A percentile compares a stretch with the other conserved stretches of the same genome.
These are phyloP conservation scores for Sphaceloma murrayae DNA, from an alignment of 2,329 filamentous ascomycete genomes.

Conservation along the genomic window DNA sequence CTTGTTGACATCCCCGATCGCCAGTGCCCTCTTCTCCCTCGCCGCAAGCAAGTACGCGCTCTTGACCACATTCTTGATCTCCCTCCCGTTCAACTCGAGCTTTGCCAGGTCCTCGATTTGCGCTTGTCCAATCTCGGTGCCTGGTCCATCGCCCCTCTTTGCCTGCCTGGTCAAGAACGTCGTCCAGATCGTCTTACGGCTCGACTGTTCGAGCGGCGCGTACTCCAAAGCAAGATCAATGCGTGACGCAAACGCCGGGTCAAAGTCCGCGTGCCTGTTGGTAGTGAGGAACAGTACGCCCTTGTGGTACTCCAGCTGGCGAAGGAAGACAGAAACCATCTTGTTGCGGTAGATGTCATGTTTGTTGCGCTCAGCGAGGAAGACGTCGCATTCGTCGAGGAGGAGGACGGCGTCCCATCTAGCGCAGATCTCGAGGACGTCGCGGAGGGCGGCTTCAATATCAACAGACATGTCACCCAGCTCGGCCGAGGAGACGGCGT, in stretches of 20 bases:
- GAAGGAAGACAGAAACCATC: slow-evolving; percentile 77
- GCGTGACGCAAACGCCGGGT: not conserved
- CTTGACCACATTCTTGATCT: slow-evolving; percentile 17
- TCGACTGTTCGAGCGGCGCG: not conserved
- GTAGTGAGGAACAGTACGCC: slow-evolving; percentile 85
- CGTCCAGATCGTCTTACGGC: not conserved
- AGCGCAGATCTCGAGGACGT: slow-evolving; percentile 72
- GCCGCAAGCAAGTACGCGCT: slow-evolving; percentile 8
- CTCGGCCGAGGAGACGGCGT: not conserved
- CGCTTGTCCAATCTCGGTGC: too few relatives aligned
- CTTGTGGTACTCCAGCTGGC: slow-evolving; percentile 72
- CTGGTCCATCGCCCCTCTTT: too few relatives aligned
- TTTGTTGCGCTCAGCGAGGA: slow-evolving; percentile 72
- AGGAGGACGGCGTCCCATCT: slow-evolving; percentile 78
- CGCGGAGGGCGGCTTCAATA: not conserved
- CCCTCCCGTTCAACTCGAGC: slow-evolving; percentile 10
- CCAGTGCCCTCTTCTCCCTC: not conserved
- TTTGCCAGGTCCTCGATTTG: slow-evolving; percentile 3
- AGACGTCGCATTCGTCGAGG: slow-evolving; percentile 77
- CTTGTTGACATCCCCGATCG: slow-evolving; percentile 13
- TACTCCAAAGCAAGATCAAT: not conserved
- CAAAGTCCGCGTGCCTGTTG: slow-evolving; percentile 74
- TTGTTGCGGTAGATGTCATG: slow-evolving; percentile 79
- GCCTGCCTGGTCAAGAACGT: not conserved
- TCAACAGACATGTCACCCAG: slow-evolving; percentile 7